Evolutionary conservation across 2,329 filamentous ascomycete species (phyloP), one percentile per base, ranked within the genome.

Genomic region (Pestalotiopsis fici): DNA sequence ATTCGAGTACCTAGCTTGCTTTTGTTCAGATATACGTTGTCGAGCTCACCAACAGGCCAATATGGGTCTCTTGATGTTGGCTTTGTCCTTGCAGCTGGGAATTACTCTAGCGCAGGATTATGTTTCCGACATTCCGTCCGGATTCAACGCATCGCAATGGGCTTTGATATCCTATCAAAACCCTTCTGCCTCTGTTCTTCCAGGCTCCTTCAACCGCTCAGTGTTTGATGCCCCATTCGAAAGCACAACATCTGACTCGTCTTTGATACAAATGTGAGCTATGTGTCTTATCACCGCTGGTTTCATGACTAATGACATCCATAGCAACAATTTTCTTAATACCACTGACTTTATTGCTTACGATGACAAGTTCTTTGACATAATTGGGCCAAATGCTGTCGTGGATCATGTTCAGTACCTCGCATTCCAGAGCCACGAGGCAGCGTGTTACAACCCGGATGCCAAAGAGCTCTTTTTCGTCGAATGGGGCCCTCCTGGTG

Each of bases 301-400:
- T 4, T 13, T 27, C 3, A 11, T 57, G 3, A 5, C 27, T 27
- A 27, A 27, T 21, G 27, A 21, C 56, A 61, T n/a, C 6, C 3
- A 31, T 13, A 64, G 60, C 13, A 64, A 64, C 6, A 13, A 28
- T 3, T 64, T 64, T 25, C 39, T 64, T 15, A 54, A 54, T 4
- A 47, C 35, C 5, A 64, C 60, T n/a, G 15, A 64, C 12, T 64
- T 64, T 37, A 64, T 64, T 27, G 35, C 61, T 18, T 64, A 64
- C 6, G 61, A 64, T 6, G 39, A 64, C n/a, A 28, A 28, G 18
- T 64, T 64, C 61, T 64, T 64, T 15, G 9, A 27, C n/a, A 31
- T 64, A 1, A 64, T 64, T 54, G 61, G 61, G 2, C 27, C 61
- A 4, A 39, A 43, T 21, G 61, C 61, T 9, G 11, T 3, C 9